These are phyloP conservation scores for Cryptosporidium bovis DNA, from an alignment of 169 alveolate genomes.

Conservation along the genomic window DNA sequence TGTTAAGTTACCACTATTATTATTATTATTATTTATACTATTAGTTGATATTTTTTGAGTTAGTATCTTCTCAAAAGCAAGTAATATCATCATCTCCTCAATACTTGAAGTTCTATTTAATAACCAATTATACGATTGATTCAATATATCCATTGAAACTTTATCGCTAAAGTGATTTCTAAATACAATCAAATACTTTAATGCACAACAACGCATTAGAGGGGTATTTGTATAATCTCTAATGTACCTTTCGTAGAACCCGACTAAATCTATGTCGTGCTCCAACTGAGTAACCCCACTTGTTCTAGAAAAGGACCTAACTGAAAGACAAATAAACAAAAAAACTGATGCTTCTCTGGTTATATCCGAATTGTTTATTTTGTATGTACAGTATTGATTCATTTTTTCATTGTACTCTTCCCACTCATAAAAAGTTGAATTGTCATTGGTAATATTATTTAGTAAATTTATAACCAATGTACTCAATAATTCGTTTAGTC, in stretches of 20 bases:
- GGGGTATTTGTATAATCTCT: slow-evolving; percentile 32
- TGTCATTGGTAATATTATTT: slow-evolving; percentile 31
- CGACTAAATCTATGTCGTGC: slow-evolving; percentile 49
- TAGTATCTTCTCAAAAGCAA: slow-evolving; percentile 57
- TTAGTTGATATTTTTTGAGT: slow-evolving; percentile 18
- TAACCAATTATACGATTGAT: slow-evolving; percentile 59
- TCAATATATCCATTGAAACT: slow-evolving; percentile 32
- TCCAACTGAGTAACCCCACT: slow-evolving; percentile 54
- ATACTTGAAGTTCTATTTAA: slow-evolving; percentile 36
- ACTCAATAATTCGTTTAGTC: slow-evolving; percentile 47
- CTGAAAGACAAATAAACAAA: slow-evolving; percentile 65
- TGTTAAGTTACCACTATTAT: neutral
- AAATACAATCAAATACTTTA: slow-evolving; percentile 56
- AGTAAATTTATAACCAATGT: slow-evolving; percentile 33
- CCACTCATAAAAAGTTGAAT: slow-evolving; percentile 43
- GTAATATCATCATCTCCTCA: slow-evolving; percentile 58
- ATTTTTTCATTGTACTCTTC: slow-evolving; percentile 38
- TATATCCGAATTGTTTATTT: slow-evolving; percentile 32
- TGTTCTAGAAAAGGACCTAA: slow-evolving; percentile 47
- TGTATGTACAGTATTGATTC: slow-evolving; percentile 9
- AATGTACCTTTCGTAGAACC: slow-evolving; percentile 53
- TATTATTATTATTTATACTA: neutral
- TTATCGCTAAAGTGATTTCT: slow-evolving; percentile 14
- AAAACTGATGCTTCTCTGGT: slow-evolving; percentile 59
- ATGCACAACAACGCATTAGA: slow-evolving; percentile 69